These are phyloP conservation scores for Xerocomus amazonicus DNA, from an alignment of 1,284 basidiomycete species.

Conservation along the genomic window DNA sequence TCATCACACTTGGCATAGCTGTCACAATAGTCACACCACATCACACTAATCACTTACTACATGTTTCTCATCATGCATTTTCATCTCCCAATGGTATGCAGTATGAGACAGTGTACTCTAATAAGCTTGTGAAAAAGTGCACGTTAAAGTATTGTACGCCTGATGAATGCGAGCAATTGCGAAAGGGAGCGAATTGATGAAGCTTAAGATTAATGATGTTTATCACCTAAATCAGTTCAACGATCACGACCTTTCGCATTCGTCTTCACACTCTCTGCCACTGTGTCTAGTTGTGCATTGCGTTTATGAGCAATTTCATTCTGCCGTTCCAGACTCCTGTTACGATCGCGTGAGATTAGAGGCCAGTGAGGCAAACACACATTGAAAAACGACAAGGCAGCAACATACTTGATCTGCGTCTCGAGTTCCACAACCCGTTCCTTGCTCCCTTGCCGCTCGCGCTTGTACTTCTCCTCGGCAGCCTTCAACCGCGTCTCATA, in stretches of 20 bases:
- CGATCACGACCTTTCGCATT: constrained; percentile 22
- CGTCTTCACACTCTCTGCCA: constrained; percentile 48
- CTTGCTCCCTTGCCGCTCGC: constrained; percentile 92
- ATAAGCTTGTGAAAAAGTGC: too few relatives aligned
- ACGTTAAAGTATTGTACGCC: too few relatives aligned
- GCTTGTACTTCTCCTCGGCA: constrained; percentile 92
- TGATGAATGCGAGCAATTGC: too few relatives aligned
- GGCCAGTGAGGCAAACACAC: not conserved
- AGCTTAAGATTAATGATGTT: too few relatives aligned
- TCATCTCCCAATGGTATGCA: too few relatives aligned
- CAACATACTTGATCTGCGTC: constrained; percentile 57
- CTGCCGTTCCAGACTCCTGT: constrained; percentile 65
- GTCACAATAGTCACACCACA: too few relatives aligned
- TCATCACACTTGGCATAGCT: too few relatives aligned
- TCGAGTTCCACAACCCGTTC: constrained; percentile 74
- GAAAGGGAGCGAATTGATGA: too few relatives aligned
- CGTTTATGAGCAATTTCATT: constrained; percentile 69
- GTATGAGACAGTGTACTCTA: too few relatives aligned
- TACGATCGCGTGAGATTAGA: constrained; percentile 7
- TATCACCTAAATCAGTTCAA: constrained; percentile 13
- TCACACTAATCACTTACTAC: too few relatives aligned
- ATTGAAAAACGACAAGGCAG: not conserved
- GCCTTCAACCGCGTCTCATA: constrained; percentile 81
- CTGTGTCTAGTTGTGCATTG: constrained; percentile 60
- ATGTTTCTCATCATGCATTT: too few relatives aligned